Evolutionary conservation across 768 basidiomycete species (phyloP).

Genomic region (Wakefieldia striispora): DNA sequence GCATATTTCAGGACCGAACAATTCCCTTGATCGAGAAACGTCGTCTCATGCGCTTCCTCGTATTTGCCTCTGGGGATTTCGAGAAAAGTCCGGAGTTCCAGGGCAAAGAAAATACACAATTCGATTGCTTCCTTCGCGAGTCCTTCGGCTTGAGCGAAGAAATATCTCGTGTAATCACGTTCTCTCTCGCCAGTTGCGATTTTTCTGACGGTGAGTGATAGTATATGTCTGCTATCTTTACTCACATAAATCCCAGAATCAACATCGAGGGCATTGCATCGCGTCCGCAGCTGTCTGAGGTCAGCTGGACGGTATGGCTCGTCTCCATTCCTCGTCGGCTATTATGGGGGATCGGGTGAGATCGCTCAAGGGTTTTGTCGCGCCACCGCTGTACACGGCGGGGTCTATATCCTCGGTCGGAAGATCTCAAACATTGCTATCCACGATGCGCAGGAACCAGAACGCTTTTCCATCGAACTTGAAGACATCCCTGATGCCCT

Average conservation of each 20-base stretch:
- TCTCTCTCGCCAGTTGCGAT: slow-evolving; percentile 73
- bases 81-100: slow-evolving; percentile 59
- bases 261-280: slow-evolving; percentile 61
- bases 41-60: slow-evolving; percentile 87
- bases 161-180: slow-evolving; percentile 62
- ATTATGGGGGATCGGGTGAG: slow-evolving; percentile 92
- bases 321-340: slow-evolving; percentile 89
- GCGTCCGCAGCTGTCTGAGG: slow-evolving; percentile 70
- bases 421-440: slow-evolving; percentile 31
- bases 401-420: slow-evolving; percentile 69
- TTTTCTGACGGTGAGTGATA: slow-evolving; percentile 48
- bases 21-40: slow-evolving; percentile 83
- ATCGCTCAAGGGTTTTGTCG: slow-evolving; percentile 91
- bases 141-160: slow-evolving; percentile 61
- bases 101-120: slow-evolving; percentile 53
- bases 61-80: slow-evolving; percentile 76
- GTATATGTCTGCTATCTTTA: not conserved
- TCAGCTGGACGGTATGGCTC: slow-evolving; percentile 84
- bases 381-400: slow-evolving; percentile 77
- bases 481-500: slow-evolving; percentile 62
- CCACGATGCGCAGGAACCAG: slow-evolving; percentile 9
- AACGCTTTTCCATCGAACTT: slow-evolving; percentile 46
- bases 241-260: slow-evolving; percentile 47
- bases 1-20: slow-evolving; percentile 82
- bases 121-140: slow-evolving; percentile 61